A percentile compares a stretch with the other conserved stretches of the same genome.
Conservation (phyloP, 2,329 filamentous ascomycete genomes). For the Aspergillus sp. region DNA sequence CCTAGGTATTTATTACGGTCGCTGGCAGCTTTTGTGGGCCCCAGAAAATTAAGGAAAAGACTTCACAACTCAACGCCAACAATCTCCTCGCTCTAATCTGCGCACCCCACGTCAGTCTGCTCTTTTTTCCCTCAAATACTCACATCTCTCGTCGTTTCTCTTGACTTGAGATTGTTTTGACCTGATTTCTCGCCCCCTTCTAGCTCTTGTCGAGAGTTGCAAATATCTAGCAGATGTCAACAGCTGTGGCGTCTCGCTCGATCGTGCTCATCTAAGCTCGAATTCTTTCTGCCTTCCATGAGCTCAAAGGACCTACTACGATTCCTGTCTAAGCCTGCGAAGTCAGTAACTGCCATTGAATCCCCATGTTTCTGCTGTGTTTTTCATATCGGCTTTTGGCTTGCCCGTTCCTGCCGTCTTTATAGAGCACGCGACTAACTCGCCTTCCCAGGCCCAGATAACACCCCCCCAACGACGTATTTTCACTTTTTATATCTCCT, state of each 20-base stretch:
- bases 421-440: conserved; percentile 16
- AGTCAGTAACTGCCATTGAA: conserved; percentile 60
- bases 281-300: conserved; percentile 65
- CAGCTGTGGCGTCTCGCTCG: conserved; percentile 33
- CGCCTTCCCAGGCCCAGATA: conserved; percentile 61
- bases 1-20: neutral
- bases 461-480: conserved; percentile 38
- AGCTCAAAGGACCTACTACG: conserved; percentile 85
- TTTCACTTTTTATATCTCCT: conserved; percentile 17
- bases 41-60: conserved; percentile 13
- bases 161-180: conserved; percentile 3
- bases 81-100: conserved; percentile 5
- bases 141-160: neutral
- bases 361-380: too few relatives aligned
- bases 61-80: conserved; percentile 5
- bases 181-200: conserved; percentile 2
- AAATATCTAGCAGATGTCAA: conserved; percentile 32
- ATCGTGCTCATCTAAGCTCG: conserved; percentile 34
- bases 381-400: neutral
- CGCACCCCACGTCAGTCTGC: conserved; percentile 16
- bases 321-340: conserved; percentile 91
- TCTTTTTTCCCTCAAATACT: conserved; percentile 6
- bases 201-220: conserved; percentile 1
- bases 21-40: conserved; percentile 8
- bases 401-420: neutral